Percentiles rank a stretch among this genome's conserved stretches.
phyloP scores from a whole-genome alignment of 257 asterid genomes.

The Plantago elongata region DNA sequence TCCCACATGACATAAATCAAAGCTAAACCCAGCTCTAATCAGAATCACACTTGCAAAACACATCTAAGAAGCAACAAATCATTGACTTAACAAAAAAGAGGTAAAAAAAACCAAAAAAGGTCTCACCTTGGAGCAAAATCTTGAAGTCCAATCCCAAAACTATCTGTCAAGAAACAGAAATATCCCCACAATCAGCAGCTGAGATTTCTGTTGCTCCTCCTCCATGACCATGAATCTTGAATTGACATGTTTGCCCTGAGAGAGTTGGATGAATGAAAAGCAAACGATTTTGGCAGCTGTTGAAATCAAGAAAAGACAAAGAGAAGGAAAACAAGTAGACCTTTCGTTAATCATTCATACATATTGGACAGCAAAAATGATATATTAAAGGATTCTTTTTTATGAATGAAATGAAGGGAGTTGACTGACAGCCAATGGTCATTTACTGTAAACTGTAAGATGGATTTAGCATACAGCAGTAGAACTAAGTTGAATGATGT shows the following conservation, averaged over 20 bases:
- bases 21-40: constrained; percentile 13
- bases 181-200: constrained; percentile 7
- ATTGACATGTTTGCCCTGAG: constrained; percentile 19
- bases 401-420: constrained; percentile 22
- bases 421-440: constrained; percentile 35
- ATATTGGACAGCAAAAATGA: no score
- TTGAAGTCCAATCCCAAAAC: constrained; percentile 18
- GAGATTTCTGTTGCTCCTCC: neutral
- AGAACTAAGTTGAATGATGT: no score
- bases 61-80: neutral
- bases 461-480: no score
- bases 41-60: neutral
- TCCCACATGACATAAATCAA: constrained; percentile 14
- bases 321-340: neutral
- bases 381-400: neutral
- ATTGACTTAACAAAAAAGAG: neutral
- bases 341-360: constrained; percentile 1
- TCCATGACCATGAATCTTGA: constrained; percentile 31
- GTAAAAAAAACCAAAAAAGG: neutral
- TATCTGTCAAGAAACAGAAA: constrained; percentile 19
- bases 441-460: neutral
- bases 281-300: constrained; percentile 23
- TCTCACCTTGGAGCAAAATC: constrained; percentile 2
- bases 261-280: constrained; percentile 21
- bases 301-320: constrained; percentile 15